phyloP scores from a whole-genome alignment of 176 grass and related monocot species.

The Oryza nivara region DNA sequence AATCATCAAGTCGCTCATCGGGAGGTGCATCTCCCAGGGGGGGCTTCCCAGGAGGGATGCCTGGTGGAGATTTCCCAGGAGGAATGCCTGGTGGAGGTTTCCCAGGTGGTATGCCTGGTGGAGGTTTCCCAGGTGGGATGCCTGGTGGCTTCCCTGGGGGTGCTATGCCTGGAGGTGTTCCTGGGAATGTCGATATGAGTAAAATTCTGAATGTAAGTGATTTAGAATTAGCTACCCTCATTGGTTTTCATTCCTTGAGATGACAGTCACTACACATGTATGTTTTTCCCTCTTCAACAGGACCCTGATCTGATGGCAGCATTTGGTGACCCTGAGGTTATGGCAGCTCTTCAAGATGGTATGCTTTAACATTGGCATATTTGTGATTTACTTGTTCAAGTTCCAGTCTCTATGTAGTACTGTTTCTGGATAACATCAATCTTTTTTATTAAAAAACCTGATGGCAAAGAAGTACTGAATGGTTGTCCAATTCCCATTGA shows the following conservation, averaged over 20 bases:
- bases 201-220: conserved; percentile 85
- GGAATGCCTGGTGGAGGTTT: conserved; percentile 49
- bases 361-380: conserved; percentile 22
- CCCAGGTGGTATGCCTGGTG: conserved; percentile 37
- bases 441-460: background rate
- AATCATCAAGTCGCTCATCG: conserved; percentile 69
- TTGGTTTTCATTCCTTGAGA: background rate
- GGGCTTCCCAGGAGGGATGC: conserved; percentile 57
- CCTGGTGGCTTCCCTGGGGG: conserved; percentile 64
- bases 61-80: conserved; percentile 48
- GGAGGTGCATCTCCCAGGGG: conserved; percentile 43
- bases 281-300: conserved; percentile 51
- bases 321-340: conserved; percentile 87
- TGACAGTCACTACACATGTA: background rate
- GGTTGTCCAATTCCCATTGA: background rate
- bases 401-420: background rate
- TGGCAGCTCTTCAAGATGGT: conserved; percentile 95
- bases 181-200: conserved; percentile 85
- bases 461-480: background rate
- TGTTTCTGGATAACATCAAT: background rate
- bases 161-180: conserved; percentile 61
- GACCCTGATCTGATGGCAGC: conserved; percentile 89
- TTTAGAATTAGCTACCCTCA: background rate
- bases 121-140: conserved; percentile 41
- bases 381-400: background rate